Evolutionary conservation across 2,329 filamentous ascomycete species (phyloP).

Genomic region (Botrytis elliptica): DNA sequence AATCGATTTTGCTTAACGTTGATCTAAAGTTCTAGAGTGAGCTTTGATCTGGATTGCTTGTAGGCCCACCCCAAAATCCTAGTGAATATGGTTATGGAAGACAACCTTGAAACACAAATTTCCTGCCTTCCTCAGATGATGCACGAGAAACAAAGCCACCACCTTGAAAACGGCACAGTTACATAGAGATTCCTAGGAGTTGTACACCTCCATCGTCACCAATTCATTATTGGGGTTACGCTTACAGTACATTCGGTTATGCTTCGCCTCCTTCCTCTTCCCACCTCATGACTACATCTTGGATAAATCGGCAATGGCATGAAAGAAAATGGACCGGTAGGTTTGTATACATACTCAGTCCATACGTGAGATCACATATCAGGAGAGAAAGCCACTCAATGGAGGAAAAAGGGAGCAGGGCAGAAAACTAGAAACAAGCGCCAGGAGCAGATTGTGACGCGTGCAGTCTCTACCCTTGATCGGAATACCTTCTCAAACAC

Average conservation of each 20-base stretch:
- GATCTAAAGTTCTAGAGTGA: slow-evolving; percentile 19
- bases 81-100: background rate
- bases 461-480: slow-evolving; percentile 9
- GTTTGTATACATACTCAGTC: background rate
- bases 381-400: background rate
- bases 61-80: background rate
- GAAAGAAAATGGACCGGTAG: background rate
- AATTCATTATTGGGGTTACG: background rate
- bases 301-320: background rate
- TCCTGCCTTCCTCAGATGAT: slow-evolving; percentile 14
- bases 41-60: slow-evolving; percentile 1
- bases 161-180: background rate
- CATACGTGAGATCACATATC: background rate
- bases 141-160: slow-evolving; percentile 4
- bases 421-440: slow-evolving; percentile 19
- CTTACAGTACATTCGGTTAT: slow-evolving; percentile 3
- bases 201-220: background rate
- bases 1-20: slow-evolving; percentile 11
- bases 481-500: slow-evolving; percentile 11
- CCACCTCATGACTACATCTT: background rate
- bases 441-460: slow-evolving; percentile 18
- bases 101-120: slow-evolving; percentile 19
- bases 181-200: background rate
- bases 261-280: slow-evolving; percentile 17
- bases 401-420: background rate